Percentiles rank a stretch among this genome's conserved stretches.
Evolutionary conservation across 805 yeast genomes (phyloP).

Genomic region (Candida nitratophila): DNA sequence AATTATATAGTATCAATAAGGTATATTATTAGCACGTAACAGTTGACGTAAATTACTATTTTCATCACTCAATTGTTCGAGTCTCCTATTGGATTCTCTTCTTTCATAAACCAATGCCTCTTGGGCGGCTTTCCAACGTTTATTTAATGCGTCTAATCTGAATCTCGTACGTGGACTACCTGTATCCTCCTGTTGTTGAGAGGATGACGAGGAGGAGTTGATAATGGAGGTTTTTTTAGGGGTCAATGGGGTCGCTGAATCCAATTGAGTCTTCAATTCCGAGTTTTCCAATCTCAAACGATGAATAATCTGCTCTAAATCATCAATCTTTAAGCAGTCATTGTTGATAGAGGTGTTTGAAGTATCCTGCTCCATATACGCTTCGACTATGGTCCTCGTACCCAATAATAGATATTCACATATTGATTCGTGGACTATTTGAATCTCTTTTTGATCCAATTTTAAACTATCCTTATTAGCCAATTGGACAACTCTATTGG

Average conservation of each 20-base stretch:
- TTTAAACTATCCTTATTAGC: constrained; percentile 22
- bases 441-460: constrained; percentile 18
- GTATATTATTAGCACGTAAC: background rate
- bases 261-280: background rate
- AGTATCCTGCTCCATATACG: constrained; percentile 30
- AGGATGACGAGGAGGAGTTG: background rate
- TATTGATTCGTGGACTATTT: constrained; percentile 27
- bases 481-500: constrained; percentile 38
- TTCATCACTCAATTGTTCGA: constrained; percentile 49
- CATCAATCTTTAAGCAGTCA: background rate
- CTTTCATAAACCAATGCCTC: constrained; percentile 61
- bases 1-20: no score
- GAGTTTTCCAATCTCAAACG: background rate
- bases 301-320: constrained; percentile 1
- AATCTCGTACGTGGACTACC: constrained; percentile 12
- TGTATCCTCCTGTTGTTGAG: no score
- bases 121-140: constrained; percentile 63
- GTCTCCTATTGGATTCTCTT: constrained; percentile 44
- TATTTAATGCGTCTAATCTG: constrained; percentile 55
- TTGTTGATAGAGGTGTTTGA: constrained; percentile 1
- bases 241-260: background rate
- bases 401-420: constrained; percentile 53
- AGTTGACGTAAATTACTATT: constrained; percentile 31
- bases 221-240: background rate
- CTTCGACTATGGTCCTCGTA: constrained; percentile 41